Base-by-base conservation (phyloP, 2,329 filamentous ascomycete species). In the Nemania sp. region DNA sequence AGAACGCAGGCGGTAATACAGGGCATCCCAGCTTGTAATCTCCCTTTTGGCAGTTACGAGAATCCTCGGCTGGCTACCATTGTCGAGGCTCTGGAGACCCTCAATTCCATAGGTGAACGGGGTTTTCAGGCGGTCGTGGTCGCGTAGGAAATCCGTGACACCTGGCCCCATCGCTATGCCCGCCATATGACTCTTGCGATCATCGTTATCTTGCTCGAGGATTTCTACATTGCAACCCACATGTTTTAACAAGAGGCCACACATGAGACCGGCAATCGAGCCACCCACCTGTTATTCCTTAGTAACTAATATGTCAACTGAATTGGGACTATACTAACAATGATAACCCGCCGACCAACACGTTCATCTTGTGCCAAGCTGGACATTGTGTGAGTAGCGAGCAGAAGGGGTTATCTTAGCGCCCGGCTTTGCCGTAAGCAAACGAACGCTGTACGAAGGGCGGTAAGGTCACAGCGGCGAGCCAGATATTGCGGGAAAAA, bases 261-360 rank as follows among this genome's bases (percentile, higher is more conserved):
- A 15, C 45, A 49, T 49, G 20, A 49, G 45, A 2, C 45, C 45
- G 4, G 45, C 4, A 24, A 49, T 3, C 7, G 45, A 49, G 4
- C 45, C 45, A 3, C 45, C 45, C 4, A 49, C 7, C 45, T 49
- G 11, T 43, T 43, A 45, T 18, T 45, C 41, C 11, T 45, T n/a
- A 35, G 32, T 35, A 27, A 52, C 49, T 27, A 52, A 29, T 29
- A 52, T 52, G 20, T 18, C 49, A 5, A 29, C 49, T 24, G 49
- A 52, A 6, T 29, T 27, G 11, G 49, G 49, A 52, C 22, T 13
- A 29, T 52, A 52, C 49, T 52, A 13, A 52, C 49, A 52, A 52
- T 52, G 24, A 52, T 52, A 52, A 52, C 49, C 5, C 49, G 49
- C 27, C 49, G 49, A 52, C 49, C 26, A 52, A 52, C 49, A 52